These are phyloP conservation scores for Pyrenophora teres DNA, from an alignment of 2,329 filamentous ascomycete genomes.

Conservation along the genomic window DNA sequence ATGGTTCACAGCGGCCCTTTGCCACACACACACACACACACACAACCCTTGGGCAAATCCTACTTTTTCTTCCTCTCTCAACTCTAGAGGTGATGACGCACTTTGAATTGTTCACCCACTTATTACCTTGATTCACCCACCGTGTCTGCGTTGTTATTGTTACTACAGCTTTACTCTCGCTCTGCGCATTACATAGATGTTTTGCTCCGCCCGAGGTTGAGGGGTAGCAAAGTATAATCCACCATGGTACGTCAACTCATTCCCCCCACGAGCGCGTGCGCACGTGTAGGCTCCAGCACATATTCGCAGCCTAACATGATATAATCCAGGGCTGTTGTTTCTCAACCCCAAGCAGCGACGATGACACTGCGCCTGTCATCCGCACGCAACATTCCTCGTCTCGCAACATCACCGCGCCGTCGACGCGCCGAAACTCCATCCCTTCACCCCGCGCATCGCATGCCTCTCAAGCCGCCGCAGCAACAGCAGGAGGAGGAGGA, in stretches of 20 bases:
- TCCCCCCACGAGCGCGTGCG: too few relatives aligned
- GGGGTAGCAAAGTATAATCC: constrained; percentile 9
- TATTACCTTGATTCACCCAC: neutral
- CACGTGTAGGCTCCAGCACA: too few relatives aligned
- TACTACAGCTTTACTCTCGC: neutral
- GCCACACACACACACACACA: neutral
- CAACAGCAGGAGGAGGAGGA: neutral
- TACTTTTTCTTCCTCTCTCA: neutral
- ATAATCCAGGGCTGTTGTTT: constrained; percentile 29
- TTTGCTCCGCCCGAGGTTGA: constrained; percentile 9
- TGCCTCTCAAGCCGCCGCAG: constrained; percentile 15
- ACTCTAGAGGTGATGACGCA: constrained; percentile 5
- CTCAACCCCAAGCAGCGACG: constrained; percentile 17
- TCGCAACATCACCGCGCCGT: constrained; percentile 36
- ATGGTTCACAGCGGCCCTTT: constrained; percentile 3
- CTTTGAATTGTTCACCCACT: constrained; percentile 9
- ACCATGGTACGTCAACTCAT: constrained; percentile 17
- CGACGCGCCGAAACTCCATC: constrained; percentile 24
- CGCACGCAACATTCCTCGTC: constrained; percentile 26
- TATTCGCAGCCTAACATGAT: too few relatives aligned
- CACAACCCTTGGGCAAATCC: too few relatives aligned
- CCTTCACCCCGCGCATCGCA: constrained; percentile 29
- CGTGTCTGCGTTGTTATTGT: neutral
- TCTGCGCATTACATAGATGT: constrained; percentile 7
- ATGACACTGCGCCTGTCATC: constrained; percentile 5